These are phyloP conservation scores for Eutrema salsugineum DNA, from an alignment of 441 rosid species.

Conservation along the genomic window DNA sequence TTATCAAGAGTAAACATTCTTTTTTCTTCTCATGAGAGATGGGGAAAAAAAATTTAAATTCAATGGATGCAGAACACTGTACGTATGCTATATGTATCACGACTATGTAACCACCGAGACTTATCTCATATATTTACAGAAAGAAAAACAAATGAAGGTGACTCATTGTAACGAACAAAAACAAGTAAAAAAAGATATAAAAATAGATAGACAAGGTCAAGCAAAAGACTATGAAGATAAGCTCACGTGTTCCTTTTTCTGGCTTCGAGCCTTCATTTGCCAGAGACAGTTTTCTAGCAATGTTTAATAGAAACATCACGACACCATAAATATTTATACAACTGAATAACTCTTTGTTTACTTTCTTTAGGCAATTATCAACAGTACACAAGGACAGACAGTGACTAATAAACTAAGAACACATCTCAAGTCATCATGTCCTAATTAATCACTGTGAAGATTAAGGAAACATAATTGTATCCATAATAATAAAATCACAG, in stretches of 20 bases:
- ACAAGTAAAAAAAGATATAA: conserved; percentile 6
- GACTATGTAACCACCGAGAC: conserved; percentile 16
- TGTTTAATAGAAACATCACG: neutral
- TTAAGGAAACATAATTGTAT: conserved; percentile 10
- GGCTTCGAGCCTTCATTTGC: conserved; percentile 11
- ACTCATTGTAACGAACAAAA: conserved; percentile 12
- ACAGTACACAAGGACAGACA: conserved; percentile 24
- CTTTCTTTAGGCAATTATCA: conserved; percentile 25
- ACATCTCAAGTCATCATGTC: neutral
- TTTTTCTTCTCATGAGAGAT: neutral
- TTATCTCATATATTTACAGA: conserved; percentile 3
- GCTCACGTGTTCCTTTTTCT: conserved; percentile 17
- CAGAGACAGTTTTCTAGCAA: conserved; percentile 3
- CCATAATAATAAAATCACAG: neutral
- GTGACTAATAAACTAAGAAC: conserved; percentile 6
- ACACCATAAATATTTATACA: neutral
- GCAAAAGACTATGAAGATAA: conserved; percentile 9
- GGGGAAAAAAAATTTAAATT: neutral
- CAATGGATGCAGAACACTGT: conserved; percentile 9
- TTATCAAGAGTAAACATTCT: neutral
- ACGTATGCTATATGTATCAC: neutral
- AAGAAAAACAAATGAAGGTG: conserved; percentile 10
- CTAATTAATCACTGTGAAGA: conserved; percentile 20
- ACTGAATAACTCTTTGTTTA: conserved; percentile 15
- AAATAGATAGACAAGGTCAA: conserved; percentile 27